Base-by-base conservation (phyloP, 306 rosid species). In the Adenanthera pavonina region DNA sequence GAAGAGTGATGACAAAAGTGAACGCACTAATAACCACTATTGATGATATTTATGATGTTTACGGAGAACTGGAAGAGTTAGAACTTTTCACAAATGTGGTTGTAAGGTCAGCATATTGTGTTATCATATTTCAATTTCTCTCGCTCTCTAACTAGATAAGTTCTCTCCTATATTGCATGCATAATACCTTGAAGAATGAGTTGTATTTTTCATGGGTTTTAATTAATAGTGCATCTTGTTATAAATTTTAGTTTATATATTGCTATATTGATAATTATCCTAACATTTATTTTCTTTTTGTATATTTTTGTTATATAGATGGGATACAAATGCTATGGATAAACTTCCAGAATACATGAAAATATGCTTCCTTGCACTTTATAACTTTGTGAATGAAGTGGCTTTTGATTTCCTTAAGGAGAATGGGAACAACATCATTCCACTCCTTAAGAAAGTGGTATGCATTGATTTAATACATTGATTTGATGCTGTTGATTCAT, bases 351-450 rank as follows among this genome's bases (percentile, higher is more conserved):
- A 52, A 2, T 52, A 52, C 57, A 52, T 52, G 57, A 52, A 52
- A 52, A 52, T 52, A 52, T 52, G 57, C 57, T 52, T 52, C 20
- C 57, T 52, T 52, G 57, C 57, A 52, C 57, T 52, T 52, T 52
- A 13, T 52, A 52, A 52, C 16, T 15, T 52, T 52, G 19, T 52
- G 19, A 52, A 52, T 52, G 57, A 52, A 4, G 57, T 52, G 57
- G 57, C 57, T 52, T 52, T 52, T 52, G 19, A 52, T 3, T 3
- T 52, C 57, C 57, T 52, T 52, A 52, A 52, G 13, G 57, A 52
- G 57, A 52, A 15, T 4, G 57, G 57, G 16, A n/a, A 4, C 19
- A 52, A 52, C 57, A 16, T 4, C n/a, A 15, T 15, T 14, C 57
- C 57, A 3, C 17, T 14, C 57, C 57, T 52, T 0, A 52, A 52